Evolutionary conservation across 805 yeast genomes (phyloP), one percentile per base, ranked within the genome.

Genomic region (Kodamaea sagamina): DNA sequence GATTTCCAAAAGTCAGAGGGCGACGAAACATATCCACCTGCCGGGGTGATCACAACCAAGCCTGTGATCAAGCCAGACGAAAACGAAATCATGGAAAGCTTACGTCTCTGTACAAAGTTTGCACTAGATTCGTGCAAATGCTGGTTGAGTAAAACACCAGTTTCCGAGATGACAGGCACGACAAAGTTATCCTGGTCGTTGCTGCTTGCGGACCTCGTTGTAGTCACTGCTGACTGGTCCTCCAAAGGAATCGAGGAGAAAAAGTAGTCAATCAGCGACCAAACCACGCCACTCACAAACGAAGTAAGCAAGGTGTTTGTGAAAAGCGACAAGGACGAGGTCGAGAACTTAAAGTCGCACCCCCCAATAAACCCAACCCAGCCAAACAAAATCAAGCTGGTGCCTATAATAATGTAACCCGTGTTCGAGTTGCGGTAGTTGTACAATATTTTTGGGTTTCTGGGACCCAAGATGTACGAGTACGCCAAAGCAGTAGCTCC

Each of bases 401-500:
- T 55, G 0, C 75, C 75, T 13, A 70, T 26, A 0, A 67, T 37
- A 12, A 70, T 59, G 32, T 51, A 55, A 4, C 66, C 65, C 22
- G 62, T 61, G 46, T 62, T 70, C 12, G 72, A 59, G 40, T 60
- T 61, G 25, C 70, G 51, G 48, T 71, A 71, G 37, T 70, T 57
- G 48, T 57, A 53, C 5, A 70, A 55, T 6, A 68, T 47, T 42
- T 63, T 65, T 1, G 72, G 63, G 41, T 69, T 69, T 40, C 76
- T 54, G 8, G 74, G 73, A 0, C 76, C 76, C 42, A 71, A 52
- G 15, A 65, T 58, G 47, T 65, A 70, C 9, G 74, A 68, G 44
- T 71, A 71, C 3, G 74, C 74, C 41, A 71, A 58, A 3, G 69
- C 60, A 7, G 76, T 71, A 42, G 70, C 68, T n/a, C 76, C 76